Base-by-base conservation (phyloP, 331 rosid genomes). In the Prunus yedoensis region DNA sequence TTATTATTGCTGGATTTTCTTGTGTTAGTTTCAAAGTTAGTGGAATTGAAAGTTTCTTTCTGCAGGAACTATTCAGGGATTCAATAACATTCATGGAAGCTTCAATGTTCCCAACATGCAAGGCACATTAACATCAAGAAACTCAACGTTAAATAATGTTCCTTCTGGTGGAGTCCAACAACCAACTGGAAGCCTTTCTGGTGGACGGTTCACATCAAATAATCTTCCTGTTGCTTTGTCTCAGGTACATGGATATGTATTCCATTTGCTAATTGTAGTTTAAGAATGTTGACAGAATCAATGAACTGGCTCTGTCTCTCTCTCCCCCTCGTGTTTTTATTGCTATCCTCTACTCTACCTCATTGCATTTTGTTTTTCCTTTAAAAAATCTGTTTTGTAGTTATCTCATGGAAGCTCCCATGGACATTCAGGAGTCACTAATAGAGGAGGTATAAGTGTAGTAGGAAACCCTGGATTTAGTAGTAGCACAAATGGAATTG, bases 391-490 rank as follows among this genome's bases (percentile, higher is more conserved):
- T 65, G 61, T 64, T 83, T 61, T 82, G 87, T 90, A 95, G 99
- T 84, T 92, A 83, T 87, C 97, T 75, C 96, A 92, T 63, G 97
- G 97, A 62, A 84, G 93, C 85, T 80, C 97, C 43, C 96, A 89
- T 75, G 94, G 93, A 79, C 97, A 89, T 85, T 92, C 96, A 52
- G 97, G 96, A 81, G 89, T 95, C 78, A 70, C 94, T 66, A 95
- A 79, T 80, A 92, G 99, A 91, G 99, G 99, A 90, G 96, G 99
- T 91, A 83, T 93, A 81, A 91, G 85, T 92, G 91, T 95, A 70
- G 94, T 92, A 65, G 99, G 97, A 77, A 92, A 88, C 64, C 98
- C 96, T 88, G 99, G 99, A 86, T 95, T 87, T 89, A 89, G 87
- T 87, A 92, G 88, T 88, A 85, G 87, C 93, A 76, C 97, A 89